Conservation (phyloP, 352 stramenopile species). For the Phytophthora cactorum region DNA sequence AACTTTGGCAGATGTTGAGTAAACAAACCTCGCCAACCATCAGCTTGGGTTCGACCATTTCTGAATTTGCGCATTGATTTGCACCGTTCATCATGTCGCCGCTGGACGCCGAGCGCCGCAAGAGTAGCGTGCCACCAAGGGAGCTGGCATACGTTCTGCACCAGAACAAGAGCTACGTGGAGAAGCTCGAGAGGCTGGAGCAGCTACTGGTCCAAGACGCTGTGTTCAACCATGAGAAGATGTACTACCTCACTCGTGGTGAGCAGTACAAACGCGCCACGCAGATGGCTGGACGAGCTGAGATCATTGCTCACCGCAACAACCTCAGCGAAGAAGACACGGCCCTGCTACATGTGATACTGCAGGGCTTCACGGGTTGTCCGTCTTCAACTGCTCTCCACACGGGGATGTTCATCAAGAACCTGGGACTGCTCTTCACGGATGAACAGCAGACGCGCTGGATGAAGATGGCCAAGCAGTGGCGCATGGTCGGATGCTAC, state of each 20-base stretch:
- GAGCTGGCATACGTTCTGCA: conserved; percentile 71
- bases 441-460: conserved; percentile 72
- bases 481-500: conserved; percentile 85
- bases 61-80: conserved; percentile 20
- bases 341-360: conserved; percentile 50
- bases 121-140: conserved; percentile 50
- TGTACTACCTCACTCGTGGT: conserved; percentile 67
- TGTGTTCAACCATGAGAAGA: conserved; percentile 46
- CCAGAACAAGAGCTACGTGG: conserved; percentile 57
- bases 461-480: conserved; percentile 72
- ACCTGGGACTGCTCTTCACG: conserved; percentile 63
- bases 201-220: conserved; percentile 47
- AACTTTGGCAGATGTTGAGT: conserved; percentile 26
- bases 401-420: conserved; percentile 75
- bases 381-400: conserved; percentile 63
- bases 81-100: conserved; percentile 18
- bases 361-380: conserved; percentile 59
- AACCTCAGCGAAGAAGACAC: conserved; percentile 59
- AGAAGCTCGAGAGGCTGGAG: conserved; percentile 66
- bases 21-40: conserved; percentile 10
- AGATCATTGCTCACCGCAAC: conserved; percentile 63
- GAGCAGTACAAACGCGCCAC: conserved; percentile 66
- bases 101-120: conserved; percentile 48
- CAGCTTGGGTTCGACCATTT: conserved; percentile 10
- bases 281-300: conserved; percentile 55